phyloP scores from a whole-genome alignment of 2,329 filamentous ascomycete species.

The Colletotrichum musicola region DNA sequence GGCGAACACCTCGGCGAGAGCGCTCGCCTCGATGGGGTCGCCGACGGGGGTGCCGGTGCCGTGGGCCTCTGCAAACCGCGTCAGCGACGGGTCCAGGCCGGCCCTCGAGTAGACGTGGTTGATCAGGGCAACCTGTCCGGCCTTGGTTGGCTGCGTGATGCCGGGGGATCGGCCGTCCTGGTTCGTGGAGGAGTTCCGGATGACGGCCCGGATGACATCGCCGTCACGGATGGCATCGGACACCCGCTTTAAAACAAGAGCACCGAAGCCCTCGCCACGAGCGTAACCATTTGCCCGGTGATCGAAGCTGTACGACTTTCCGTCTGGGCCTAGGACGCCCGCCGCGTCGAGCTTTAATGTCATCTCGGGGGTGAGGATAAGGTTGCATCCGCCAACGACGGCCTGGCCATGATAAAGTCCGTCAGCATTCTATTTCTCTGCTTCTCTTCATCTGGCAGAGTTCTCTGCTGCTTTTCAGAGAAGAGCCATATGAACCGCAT shows the following conservation, averaged over 20 bases:
- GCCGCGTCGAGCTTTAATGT: constrained; percentile 33
- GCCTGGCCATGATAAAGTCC: constrained; percentile 34
- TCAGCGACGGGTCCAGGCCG: constrained; percentile 43
- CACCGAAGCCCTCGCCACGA: constrained; percentile 61
- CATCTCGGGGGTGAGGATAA: constrained; percentile 40
- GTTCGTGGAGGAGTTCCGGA: constrained; percentile 52
- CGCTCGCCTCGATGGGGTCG: constrained; percentile 66
- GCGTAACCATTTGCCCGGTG: constrained; percentile 49
- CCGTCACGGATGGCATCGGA: constrained; percentile 57
- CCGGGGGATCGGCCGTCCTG: constrained; percentile 57
- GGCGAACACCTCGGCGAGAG: constrained; percentile 59
- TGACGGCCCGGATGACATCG: constrained; percentile 53
- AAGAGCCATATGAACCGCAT: too few species aligned
- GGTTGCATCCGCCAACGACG: constrained; percentile 43
- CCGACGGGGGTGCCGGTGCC: constrained; percentile 69
- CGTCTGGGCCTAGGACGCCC: constrained; percentile 45
- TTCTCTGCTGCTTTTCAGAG: too few species aligned
- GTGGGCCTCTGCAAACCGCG: constrained; percentile 58
- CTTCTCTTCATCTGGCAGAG: background rate
- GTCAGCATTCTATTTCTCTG: background rate
- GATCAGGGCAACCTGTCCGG: constrained; percentile 52
- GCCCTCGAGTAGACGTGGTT: constrained; percentile 50
- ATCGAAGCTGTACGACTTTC: constrained; percentile 50
- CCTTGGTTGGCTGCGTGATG: constrained; percentile 50
- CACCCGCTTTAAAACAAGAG: constrained; percentile 64